Evolutionary conservation across 768 basidiomycete species (phyloP).

Genomic region (Antrodiella citrinella): DNA sequence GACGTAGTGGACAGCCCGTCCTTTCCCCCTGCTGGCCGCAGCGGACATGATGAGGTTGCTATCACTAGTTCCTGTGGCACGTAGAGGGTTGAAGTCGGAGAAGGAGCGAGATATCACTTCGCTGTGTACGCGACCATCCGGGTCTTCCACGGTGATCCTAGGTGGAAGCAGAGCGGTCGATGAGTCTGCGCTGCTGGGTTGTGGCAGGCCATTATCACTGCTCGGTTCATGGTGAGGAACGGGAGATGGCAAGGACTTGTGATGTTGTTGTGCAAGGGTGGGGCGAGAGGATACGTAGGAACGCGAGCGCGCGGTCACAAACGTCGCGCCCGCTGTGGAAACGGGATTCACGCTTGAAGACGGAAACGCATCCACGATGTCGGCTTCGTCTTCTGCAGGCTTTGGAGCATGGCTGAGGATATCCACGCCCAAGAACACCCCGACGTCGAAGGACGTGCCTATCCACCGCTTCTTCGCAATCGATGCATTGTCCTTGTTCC

Average conservation of each 20-base stretch:
- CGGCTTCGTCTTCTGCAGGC: not conserved
- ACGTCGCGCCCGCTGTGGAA: slow-evolving; percentile 18
- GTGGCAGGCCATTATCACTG: not conserved
- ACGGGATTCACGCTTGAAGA: not conserved
- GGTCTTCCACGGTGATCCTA: not conserved
- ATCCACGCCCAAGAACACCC: slow-evolving; percentile 65
- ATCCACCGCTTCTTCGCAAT: slow-evolving; percentile 44
- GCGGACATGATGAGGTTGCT: slow-evolving; percentile 1
- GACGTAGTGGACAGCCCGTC: slow-evolving; percentile 18
- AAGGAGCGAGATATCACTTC: not conserved
- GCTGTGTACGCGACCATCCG: not conserved
- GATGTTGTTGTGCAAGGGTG: not conserved
- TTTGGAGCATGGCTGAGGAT: slow-evolving; percentile 34
- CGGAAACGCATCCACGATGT: not conserved
- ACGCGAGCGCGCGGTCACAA: slow-evolving; percentile 20
- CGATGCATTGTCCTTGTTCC: slow-evolving; percentile 25
- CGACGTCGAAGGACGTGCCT: slow-evolving; percentile 71
- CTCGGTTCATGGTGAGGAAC: not conserved
- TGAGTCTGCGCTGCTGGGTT: slow-evolving; percentile 7
- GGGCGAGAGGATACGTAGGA: not conserved
- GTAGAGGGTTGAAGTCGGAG: not conserved
- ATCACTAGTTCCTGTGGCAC: not conserved
- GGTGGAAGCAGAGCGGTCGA: slow-evolving; percentile 6
- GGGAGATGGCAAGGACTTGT: not conserved
- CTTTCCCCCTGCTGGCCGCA: slow-evolving; percentile 15